These are phyloP conservation scores for Annulohypoxylon bovei DNA, from an alignment of 495 filamentous ascomycete genomes.

Conservation along the genomic window DNA sequence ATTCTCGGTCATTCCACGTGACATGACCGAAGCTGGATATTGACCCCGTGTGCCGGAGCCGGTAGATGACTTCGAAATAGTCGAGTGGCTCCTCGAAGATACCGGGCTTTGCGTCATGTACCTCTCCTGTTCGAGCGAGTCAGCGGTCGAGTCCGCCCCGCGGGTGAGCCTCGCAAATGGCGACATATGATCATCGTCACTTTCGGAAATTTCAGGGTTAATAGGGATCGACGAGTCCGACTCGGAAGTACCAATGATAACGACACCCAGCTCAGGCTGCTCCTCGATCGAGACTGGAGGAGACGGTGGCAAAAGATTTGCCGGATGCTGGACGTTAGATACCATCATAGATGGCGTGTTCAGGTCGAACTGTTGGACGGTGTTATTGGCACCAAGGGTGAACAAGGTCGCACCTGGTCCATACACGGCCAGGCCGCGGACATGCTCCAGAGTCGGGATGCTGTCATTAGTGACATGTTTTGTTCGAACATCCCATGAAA, in stretches of 20 bases:
- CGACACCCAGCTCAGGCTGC: constrained; percentile 55
- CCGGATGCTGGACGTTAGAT: constrained; percentile 83
- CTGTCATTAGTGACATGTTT: constrained; percentile 91
- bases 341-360: constrained; percentile 80
- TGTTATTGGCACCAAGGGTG: constrained; percentile 86
- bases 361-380: constrained; percentile 93
- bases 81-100: constrained; percentile 71
- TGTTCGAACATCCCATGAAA: constrained; percentile 95
- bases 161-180: constrained; percentile 71
- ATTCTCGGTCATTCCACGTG: constrained; percentile 62
- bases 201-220: constrained; percentile 67
- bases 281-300: constrained; percentile 82
- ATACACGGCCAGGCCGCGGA: constrained; percentile 85
- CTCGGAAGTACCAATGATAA: constrained; percentile 53
- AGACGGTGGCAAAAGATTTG: constrained; percentile 76
- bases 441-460: constrained; percentile 83
- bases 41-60: constrained; percentile 54
- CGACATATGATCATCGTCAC: constrained; percentile 72
- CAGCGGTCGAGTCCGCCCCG: constrained; percentile 66
- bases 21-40: constrained; percentile 58
- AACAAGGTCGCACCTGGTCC: constrained; percentile 92
- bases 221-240: constrained; percentile 62
- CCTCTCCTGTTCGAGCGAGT: constrained; percentile 62
- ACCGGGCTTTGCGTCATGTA: constrained; percentile 69
- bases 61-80: constrained; percentile 63